Evolutionary conservation across 306 rosid genomes (phyloP).

Genomic region (Begonia fuchsioides): DNA sequence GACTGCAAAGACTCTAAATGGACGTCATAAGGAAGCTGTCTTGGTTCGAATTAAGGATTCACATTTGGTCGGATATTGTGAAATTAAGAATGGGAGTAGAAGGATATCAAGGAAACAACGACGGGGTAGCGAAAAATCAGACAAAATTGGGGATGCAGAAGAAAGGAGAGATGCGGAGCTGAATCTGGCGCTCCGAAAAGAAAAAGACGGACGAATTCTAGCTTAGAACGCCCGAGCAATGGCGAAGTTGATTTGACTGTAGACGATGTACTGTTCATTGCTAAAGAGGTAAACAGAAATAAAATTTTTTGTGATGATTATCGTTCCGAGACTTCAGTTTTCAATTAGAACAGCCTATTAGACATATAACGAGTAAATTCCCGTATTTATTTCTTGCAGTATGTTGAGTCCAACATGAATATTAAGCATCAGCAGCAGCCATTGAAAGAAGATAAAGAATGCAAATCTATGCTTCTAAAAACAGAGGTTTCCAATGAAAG

Average conservation of each 20-base stretch:
- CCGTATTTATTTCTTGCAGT: no score
- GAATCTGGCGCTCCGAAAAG: constrained; percentile 15
- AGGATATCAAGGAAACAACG: constrained; percentile 12
- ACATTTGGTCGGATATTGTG: constrained; percentile 11
- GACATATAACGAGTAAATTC: not conserved
- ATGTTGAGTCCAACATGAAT: no score
- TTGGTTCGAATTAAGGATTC: constrained; percentile 18
- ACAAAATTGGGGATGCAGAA: not conserved
- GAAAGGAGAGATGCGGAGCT: constrained; percentile 8
- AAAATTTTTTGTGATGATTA: not conserved
- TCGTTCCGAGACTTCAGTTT: not conserved
- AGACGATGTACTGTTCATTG: constrained; percentile 57
- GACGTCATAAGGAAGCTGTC: constrained; percentile 5
- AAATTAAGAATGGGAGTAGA: constrained; percentile 19
- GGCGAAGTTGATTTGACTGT: constrained; percentile 45
- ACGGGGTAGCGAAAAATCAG: constrained; percentile 12
- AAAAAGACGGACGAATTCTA: constrained; percentile 13
- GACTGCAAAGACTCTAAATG: constrained; percentile 9
- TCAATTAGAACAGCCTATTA: constrained; percentile 5
- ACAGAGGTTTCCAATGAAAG: not conserved
- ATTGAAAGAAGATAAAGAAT: no score
- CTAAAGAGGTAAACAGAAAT: constrained; percentile 39
- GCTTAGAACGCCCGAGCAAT: constrained; percentile 14
- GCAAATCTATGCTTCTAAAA: no score
- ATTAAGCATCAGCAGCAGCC: no score